Base-by-base conservation (phyloP, 805 yeast species). In the Wickerhamiella lipophila region DNA sequence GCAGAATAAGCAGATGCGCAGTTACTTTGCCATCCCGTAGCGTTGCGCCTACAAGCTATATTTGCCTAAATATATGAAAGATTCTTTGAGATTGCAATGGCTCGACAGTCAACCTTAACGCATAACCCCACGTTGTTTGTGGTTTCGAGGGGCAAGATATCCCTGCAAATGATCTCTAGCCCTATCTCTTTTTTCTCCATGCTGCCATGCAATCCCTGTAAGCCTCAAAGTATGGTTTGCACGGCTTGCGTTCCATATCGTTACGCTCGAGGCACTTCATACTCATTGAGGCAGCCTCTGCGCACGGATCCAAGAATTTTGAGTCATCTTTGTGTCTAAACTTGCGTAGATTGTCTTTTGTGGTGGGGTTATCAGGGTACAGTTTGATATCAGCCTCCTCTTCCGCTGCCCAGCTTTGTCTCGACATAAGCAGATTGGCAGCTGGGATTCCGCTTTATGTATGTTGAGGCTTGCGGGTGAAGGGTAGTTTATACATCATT, bases 291-390 rank as follows among this genome's bases (percentile, higher is more conserved):
- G 96, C 74, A 32, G 92, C 79, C 59, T 87, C 92, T 42, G 79
- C 82, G 64, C 98, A 89, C 0, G 98, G 98, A 61, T 89, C 96
- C 59, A 82, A 89, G 64, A 73, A 92, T 61, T 82, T 77, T 6
- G 94, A 80, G 3, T 94, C 81, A 29, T 76, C 88, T 58, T 89
- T 88, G 15, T 76, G 67, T 0, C 78, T 70, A 70, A 87, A 87
- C 50, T 77, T 70, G 53, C 74, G 74, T 59, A 78, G 79, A 61
- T 84, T 88, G 22, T 76, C 66, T 47, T 76, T 73, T 35, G 79
- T 76, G 7, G 82, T 78, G 21, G 97, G 97, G 49, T 79, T 78
- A 55, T 92, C 98, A 0, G 97, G 97, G 58, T 83, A 86, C 59
- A 77, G 81, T 60, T 78, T 79, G 62, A 69, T 73, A 16, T 76